Evolutionary conservation across 139 green algal genomes (phyloP).

Genomic region (Chara braunii): DNA sequence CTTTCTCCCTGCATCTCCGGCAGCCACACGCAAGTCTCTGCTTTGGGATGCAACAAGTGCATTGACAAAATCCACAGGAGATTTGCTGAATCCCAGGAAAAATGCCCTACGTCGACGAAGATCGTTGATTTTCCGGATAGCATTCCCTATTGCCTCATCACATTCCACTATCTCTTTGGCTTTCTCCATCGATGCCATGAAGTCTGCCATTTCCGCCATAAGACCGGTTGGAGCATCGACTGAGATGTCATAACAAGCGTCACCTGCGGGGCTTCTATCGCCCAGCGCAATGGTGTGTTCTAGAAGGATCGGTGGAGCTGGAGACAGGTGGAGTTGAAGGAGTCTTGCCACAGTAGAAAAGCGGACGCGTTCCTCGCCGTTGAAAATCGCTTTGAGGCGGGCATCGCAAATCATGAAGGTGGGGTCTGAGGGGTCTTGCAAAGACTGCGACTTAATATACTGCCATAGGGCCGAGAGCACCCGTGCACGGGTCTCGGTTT

Average conservation of each 20-base stretch:
- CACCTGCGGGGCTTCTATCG: constrained; percentile 2
- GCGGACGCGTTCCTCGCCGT: constrained; percentile 4
- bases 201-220: constrained; percentile 13
- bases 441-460: constrained; percentile 27
- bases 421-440: constrained; percentile 26
- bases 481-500: constrained; percentile 25
- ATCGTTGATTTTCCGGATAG: constrained; percentile 56
- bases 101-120: constrained; percentile 53
- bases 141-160: constrained; percentile 22
- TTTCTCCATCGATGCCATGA: constrained; percentile 3
- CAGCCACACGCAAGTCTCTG: constrained; percentile 28
- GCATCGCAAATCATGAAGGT: constrained; percentile 38
- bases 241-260: constrained; percentile 54
- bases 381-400: constrained; percentile 26
- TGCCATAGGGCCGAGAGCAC: constrained; percentile 41
- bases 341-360: constrained; percentile 7
- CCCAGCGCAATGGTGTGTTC: constrained; percentile 27
- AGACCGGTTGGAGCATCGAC: constrained; percentile 31
- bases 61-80: constrained; percentile 68
- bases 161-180: constrained; percentile 29
- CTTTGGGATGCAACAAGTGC: constrained; percentile 59
- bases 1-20: not conserved
- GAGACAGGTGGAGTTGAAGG: constrained; percentile 21
- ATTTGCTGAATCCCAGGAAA: constrained; percentile 64
- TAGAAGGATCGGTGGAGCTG: constrained; percentile 20